Evolutionary conservation across 31 red algal species (phyloP), one percentile per base, ranked within the genome.

Genomic region (Odonthalia washingtoniensis): DNA sequence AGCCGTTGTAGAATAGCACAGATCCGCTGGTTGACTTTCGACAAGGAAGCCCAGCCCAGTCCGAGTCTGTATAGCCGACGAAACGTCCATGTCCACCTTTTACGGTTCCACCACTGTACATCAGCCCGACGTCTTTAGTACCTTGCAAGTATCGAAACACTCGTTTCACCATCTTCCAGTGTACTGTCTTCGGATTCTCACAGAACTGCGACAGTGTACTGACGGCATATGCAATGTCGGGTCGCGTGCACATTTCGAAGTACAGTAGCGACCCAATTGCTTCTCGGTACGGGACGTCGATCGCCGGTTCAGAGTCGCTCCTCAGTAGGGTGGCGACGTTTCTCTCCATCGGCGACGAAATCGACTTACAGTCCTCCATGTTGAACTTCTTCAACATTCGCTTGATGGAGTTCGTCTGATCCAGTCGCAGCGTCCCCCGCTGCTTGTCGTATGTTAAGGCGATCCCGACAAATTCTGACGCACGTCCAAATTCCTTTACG

Each of bases 91-190:
- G 9, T 31, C 17, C 62, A 9, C 31, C 31, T 65, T 4, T 2
- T 9, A 12, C 62, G 31, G 27, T 9, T 2, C 17, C 31, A 9
- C 31, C 3, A 4, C 17, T 65, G 62, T 65, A 65, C 27, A 65
- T 35, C 1, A 70, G 9, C 39, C 40, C 35, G 4, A 39, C n/a
- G 1, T 43, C 68, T 30, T 24, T 32, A 1, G 83, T 86, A 41
- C 83, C 70, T 40, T 75, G 1, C 0, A 86, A 41, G 37, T 88
- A 88, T n/a, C 85, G 1, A 18, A 79, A 1, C 1, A 88, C 27
- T 2, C 75, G 73, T 16, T 88, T 88, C 62, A 83, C 32, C 60
- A 78, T 36, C 6, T 36, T 3, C 83, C 83, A 74, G 44, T 77
- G 85, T 2, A 69, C 28, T 5, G 0, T 0, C 28, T 28, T 46